phyloP scores from a whole-genome alignment of 169 alveolate species.

The Fabrea salina region DNA sequence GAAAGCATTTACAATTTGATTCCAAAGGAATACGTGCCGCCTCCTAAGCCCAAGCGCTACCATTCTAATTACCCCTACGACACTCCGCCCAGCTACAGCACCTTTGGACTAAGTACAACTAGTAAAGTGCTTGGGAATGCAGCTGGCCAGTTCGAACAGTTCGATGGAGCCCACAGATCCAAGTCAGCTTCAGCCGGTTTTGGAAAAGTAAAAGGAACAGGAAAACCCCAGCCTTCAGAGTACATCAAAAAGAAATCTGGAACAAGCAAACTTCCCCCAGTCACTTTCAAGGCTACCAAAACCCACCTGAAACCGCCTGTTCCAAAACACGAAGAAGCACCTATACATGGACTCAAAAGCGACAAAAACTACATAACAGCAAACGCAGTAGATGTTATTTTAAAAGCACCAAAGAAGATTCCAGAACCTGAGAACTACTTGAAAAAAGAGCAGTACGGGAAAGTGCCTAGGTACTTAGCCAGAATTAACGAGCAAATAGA shows the following conservation, averaged over 20 bases:
- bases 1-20: slow-evolving; percentile 85
- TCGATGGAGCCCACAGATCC: slow-evolving; percentile 68
- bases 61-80: slow-evolving; percentile 67
- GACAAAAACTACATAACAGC: slow-evolving; percentile 82
- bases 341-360: slow-evolving; percentile 78
- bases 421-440: slow-evolving; percentile 54
- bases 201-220: slow-evolving; percentile 73
- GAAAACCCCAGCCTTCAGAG: slow-evolving; percentile 49
- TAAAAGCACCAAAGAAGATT: slow-evolving; percentile 66
- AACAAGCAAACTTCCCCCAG: neutral
- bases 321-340: slow-evolving; percentile 77
- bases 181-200: slow-evolving; percentile 62
- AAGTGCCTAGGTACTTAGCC: slow-evolving; percentile 74
- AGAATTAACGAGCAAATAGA: slow-evolving; percentile 70
- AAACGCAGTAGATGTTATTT: slow-evolving; percentile 80
- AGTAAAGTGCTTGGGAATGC: slow-evolving; percentile 75
- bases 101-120: slow-evolving; percentile 76
- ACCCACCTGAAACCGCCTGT: slow-evolving; percentile 60
- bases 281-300: slow-evolving; percentile 27
- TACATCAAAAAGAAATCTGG: neutral
- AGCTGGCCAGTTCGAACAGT: slow-evolving; percentile 70
- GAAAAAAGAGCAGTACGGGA: slow-evolving; percentile 75
- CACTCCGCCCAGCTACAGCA: slow-evolving; percentile 80
- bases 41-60: slow-evolving; percentile 69
- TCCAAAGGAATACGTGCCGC: slow-evolving; percentile 76